Evolutionary conservation across 169 alveolate genomes (phyloP).

Genomic region (Amoebophrya sp.): DNA sequence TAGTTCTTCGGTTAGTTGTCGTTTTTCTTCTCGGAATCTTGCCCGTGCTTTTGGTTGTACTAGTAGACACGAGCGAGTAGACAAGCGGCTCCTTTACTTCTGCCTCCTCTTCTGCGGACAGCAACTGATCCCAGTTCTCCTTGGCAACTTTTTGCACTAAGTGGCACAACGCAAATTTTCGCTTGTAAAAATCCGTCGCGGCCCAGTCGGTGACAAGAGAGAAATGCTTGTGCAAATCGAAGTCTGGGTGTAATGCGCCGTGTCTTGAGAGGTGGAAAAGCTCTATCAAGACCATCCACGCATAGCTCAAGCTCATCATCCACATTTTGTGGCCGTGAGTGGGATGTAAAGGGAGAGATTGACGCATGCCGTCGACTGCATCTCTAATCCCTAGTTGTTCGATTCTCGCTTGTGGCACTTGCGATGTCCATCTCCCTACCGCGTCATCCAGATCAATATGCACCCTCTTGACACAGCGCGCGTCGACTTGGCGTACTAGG

Average conservation of each 20-base stretch:
- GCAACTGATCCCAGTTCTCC: not conserved
- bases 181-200: not conserved
- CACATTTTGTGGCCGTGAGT: not conserved
- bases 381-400: not conserved
- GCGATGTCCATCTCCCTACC: not conserved
- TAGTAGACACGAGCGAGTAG: not conserved
- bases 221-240: not conserved
- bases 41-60: not conserved
- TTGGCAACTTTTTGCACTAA: not conserved
- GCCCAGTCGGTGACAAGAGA: not conserved
- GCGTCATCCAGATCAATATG: not conserved
- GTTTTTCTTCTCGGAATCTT: not conserved
- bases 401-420: not conserved
- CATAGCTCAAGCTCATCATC: not conserved
- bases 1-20: not conserved
- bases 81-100: not conserved
- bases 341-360: not conserved
- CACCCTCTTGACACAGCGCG: not conserved
- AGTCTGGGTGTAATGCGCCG: not conserved
- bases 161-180: not conserved
- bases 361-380: not conserved
- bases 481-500: not conserved
- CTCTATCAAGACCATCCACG: constrained; percentile 4
- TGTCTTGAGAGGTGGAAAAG: not conserved
- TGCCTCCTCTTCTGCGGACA: not conserved